Percentiles rank a stretch among this genome's conserved stretches.
These are phyloP conservation scores for Phytophthora pseudosyringae DNA, from an alignment of 352 stramenopile genomes.

Conservation along the genomic window DNA sequence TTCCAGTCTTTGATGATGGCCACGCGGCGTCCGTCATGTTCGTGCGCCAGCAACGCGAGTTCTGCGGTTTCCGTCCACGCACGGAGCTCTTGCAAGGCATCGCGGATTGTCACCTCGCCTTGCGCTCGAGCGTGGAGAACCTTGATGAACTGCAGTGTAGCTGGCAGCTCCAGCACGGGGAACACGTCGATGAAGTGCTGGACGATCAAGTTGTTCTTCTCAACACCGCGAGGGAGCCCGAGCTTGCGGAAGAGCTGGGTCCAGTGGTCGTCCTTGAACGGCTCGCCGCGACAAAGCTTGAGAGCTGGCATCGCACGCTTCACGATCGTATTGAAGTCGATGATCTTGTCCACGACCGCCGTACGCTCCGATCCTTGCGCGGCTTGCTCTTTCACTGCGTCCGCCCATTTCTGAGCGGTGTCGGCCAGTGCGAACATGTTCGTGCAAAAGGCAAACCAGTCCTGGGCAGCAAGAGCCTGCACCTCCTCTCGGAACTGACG, in stretches of 20 bases:
- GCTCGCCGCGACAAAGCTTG: slow-evolving; percentile 94
- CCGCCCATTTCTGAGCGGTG: slow-evolving; percentile 90
- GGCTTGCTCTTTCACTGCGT: slow-evolving; percentile 78
- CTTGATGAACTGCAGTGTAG: slow-evolving; percentile 94
- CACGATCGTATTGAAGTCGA: slow-evolving; percentile 81
- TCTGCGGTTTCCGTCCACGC: slow-evolving; percentile 93
- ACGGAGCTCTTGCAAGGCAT: slow-evolving; percentile 93
- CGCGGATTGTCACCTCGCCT: slow-evolving; percentile 95
- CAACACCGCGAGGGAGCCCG: slow-evolving; percentile 80
- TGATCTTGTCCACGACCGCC: slow-evolving; percentile 77
- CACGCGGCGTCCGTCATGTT: slow-evolving; percentile 78
- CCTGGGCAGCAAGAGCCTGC: slow-evolving; percentile 65
- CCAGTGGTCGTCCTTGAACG: slow-evolving; percentile 98
- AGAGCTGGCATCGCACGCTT: slow-evolving; percentile 92
- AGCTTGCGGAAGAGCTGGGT: slow-evolving; percentile 94
- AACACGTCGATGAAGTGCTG: slow-evolving; percentile 91
- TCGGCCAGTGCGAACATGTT: slow-evolving; percentile 95
- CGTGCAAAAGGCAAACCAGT: slow-evolving; percentile 95
- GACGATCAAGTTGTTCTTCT: slow-evolving; percentile 91
- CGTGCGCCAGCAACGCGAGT: slow-evolving; percentile 88
- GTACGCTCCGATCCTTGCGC: slow-evolving; percentile 54
- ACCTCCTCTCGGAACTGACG: slow-evolving; percentile 88
- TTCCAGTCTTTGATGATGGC: slow-evolving; percentile 97
- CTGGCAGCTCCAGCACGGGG: slow-evolving; percentile 77
- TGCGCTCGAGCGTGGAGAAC: slow-evolving; percentile 90